Evolutionary conservation across 257 asterid genomes (phyloP), one percentile per base, ranked within the genome.

Genomic region (Asclepias syriaca): DNA sequence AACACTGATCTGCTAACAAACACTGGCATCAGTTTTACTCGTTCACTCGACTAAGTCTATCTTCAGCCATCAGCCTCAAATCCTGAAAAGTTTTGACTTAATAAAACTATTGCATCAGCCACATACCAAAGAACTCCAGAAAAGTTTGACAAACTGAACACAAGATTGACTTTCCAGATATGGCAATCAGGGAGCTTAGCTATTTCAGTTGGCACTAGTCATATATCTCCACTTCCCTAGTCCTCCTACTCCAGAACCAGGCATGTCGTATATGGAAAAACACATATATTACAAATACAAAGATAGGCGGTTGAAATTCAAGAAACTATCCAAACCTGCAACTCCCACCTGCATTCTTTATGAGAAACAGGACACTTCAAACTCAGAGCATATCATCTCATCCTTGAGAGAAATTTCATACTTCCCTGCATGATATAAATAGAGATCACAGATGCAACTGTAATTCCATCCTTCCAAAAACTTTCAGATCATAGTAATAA

Each of bases 271-370:
- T 18, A 6, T 63, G 19, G 49, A 43, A 18, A 37, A 63, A 63
- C 27, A 63, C 3, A 12, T 34, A 63, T 2, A 29, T 63, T 32
- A 34, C 49, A 34, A 63, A 37, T 34, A 16, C 6, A 63, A 63
- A 34, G 49, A 63, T 37, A 63, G 34, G 68, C 3, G 27, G 14
- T 60, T 29, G 27, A 63, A 15, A 37, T 63, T 15, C 68, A 63
- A 37, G 24, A 63, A 34, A 63, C 13, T 14, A 37, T 63, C 68
- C 49, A 63, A 63, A 18, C 37, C 66, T 34, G 49, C 9, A 63
- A 63, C 68, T 63, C 68, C 49, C 68, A 63, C 49, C 68, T 63
- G 49, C 49, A 63, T 11, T 63, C 24, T 63, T 63, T 34, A 63
- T 15, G 68, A 34, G 68, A 37, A 63, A 63, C 49, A 6, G 49